Evolutionary conservation across 2,329 filamentous ascomycete species (phyloP).

Genomic region (Calonectria montana): DNA sequence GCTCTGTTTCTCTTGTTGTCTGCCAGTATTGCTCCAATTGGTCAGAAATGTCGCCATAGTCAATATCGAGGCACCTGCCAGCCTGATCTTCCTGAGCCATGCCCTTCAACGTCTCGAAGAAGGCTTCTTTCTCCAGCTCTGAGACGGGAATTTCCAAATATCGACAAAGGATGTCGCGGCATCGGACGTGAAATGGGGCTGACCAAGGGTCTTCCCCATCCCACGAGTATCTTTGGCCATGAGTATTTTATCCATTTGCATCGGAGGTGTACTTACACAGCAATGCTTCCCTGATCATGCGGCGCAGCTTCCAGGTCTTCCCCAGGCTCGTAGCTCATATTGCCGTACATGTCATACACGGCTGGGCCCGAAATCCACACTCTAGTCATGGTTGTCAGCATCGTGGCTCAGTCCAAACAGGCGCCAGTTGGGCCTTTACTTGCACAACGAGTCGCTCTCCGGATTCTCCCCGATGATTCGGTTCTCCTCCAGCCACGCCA

Average conservation of each 20-base stretch:
- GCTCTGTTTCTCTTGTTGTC: neutral
- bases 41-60: slow-evolving; percentile 11
- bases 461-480: neutral
- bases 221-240: slow-evolving; percentile 5
- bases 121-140: neutral
- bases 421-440: neutral
- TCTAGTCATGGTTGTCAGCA: neutral
- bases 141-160: slow-evolving; percentile 3
- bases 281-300: neutral
- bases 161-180: slow-evolving; percentile 10
- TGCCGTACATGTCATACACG: neutral
- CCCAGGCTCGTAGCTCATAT: neutral
- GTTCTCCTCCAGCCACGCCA: neutral
- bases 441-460: neutral
- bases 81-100: neutral
- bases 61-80: neutral
- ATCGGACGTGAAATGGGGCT: slow-evolving; percentile 14
- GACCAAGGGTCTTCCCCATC: neutral
- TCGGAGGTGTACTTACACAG: neutral
- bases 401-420: neutral
- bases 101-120: slow-evolving; percentile 9
- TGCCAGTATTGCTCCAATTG: slow-evolving; percentile 9
- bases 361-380: slow-evolving; percentile 3
- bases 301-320: neutral
- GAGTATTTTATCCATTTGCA: neutral